These are phyloP conservation scores for Isoetes engelmannii DNA, from an alignment of 83 land plant genomes.

Conservation along the genomic window DNA sequence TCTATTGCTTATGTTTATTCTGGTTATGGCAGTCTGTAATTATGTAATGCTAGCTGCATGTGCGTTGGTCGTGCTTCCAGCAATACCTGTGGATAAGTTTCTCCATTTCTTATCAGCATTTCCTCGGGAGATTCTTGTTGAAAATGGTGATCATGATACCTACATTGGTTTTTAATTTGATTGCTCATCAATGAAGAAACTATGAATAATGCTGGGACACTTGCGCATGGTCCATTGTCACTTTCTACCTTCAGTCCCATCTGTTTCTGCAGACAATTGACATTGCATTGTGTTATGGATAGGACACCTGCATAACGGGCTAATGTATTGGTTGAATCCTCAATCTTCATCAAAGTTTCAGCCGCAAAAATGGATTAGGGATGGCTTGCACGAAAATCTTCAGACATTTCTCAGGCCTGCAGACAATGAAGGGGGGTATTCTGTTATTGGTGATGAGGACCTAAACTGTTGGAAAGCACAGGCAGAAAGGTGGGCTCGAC, in stretches of 20 bases:
- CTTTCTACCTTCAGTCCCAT: no score
- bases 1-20: no score
- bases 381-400: conserved; percentile 41
- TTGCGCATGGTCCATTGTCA: no score
- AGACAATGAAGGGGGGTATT: not conserved
- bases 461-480: conserved; percentile 55
- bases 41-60: conserved; percentile 25
- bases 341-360: conserved; percentile 1
- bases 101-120: conserved; percentile 24
- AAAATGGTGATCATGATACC: conserved; percentile 14
- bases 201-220: no score
- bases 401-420: conserved; percentile 32
- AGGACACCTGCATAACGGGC: conserved; percentile 20
- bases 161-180: no score
- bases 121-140: conserved; percentile 27
- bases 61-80: conserved; percentile 14
- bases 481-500: conserved; percentile 72
- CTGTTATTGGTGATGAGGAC: conserved; percentile 57
- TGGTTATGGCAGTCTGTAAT: conserved; percentile 21
- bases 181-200: no score
- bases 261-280: no score
- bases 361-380: conserved; percentile 19
- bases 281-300: not conserved
- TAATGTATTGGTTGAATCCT: conserved; percentile 18
- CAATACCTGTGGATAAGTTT: conserved; percentile 15